phyloP scores from a whole-genome alignment of 2,329 filamentous ascomycete genomes.

The Fusarium siculi region DNA sequence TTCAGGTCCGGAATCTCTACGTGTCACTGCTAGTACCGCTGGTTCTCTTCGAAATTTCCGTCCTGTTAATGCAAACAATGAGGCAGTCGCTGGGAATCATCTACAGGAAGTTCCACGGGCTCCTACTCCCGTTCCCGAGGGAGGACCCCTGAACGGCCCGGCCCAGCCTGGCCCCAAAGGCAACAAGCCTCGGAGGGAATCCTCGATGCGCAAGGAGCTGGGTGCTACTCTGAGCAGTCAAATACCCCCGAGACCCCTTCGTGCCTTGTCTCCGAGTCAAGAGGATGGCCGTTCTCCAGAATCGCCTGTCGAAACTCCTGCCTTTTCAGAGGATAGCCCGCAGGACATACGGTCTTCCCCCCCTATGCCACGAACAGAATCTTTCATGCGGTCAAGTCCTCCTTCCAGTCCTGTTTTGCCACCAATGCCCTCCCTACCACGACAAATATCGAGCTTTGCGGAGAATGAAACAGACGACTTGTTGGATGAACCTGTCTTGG shows the following conservation, averaged over 20 bases:
- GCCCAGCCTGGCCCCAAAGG: conserved; percentile 47
- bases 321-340: conserved; percentile 73
- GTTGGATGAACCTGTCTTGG: conserved; percentile 69
- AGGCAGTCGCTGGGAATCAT: conserved; percentile 59
- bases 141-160: conserved; percentile 42
- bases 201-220: conserved; percentile 64
- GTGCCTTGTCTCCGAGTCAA: conserved; percentile 56
- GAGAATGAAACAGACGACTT: conserved; percentile 79
- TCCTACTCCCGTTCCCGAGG: conserved; percentile 77
- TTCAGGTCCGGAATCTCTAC: conserved; percentile 78
- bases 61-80: conserved; percentile 69
- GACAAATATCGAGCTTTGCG: conserved; percentile 85
- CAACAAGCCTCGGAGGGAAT: conserved; percentile 67
- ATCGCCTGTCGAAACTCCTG: conserved; percentile 62
- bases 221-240: conserved; percentile 59
- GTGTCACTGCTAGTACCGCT: conserved; percentile 90
- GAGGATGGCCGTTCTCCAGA: conserved; percentile 67
- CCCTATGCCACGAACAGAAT: conserved; percentile 74
- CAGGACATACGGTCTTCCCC: conserved; percentile 90
- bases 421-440: conserved; percentile 69
- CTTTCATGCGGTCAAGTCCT: conserved; percentile 68
- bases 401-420: conserved; percentile 84
- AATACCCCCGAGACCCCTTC: conserved; percentile 52
- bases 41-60: conserved; percentile 87
- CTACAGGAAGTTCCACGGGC: conserved; percentile 79